These are phyloP conservation scores for Capsella rubella DNA, from an alignment of 441 rosid species.

Conservation along the genomic window DNA sequence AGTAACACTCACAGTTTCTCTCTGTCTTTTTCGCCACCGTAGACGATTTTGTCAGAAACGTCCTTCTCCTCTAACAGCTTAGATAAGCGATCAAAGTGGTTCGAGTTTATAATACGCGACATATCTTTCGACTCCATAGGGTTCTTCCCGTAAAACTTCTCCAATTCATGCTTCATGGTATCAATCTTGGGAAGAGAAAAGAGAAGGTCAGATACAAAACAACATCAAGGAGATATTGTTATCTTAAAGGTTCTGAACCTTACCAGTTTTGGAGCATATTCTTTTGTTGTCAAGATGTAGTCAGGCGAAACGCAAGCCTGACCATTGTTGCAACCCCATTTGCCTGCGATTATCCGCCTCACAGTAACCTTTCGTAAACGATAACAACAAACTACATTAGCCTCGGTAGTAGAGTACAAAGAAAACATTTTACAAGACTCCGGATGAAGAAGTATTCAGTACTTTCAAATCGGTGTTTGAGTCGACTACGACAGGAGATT, in stretches of 20 bases:
- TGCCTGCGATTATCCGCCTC: conserved; percentile 66
- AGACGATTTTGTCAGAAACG: conserved; percentile 75
- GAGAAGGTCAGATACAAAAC: conserved; percentile 29
- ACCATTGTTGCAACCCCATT: conserved; percentile 74
- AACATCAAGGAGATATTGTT: neutral
- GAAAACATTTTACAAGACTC: neutral
- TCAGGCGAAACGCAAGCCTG: conserved; percentile 74
- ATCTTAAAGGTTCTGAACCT: conserved; percentile 13
- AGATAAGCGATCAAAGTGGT: conserved; percentile 79
- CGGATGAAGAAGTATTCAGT: conserved; percentile 28
- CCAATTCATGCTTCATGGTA: conserved; percentile 66
- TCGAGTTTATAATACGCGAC: conserved; percentile 82
- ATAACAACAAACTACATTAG: neutral
- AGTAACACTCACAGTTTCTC: conserved; percentile 78
- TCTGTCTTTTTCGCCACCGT: conserved; percentile 83
- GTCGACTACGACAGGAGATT: conserved; percentile 74
- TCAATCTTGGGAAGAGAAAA: conserved; percentile 61
- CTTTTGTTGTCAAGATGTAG: conserved; percentile 65
- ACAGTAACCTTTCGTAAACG: conserved; percentile 53
- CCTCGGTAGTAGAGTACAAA: neutral
- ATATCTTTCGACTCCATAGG: conserved; percentile 85
- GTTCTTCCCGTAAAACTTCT: conserved; percentile 76
- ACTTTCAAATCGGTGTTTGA: conserved; percentile 61
- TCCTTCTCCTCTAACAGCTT: conserved; percentile 87
- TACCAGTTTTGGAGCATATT: conserved; percentile 67